These are phyloP conservation scores for Chimonanthus salicifolius DNA, from an alignment of 164 flowering plant genomes.

Conservation along the genomic window DNA sequence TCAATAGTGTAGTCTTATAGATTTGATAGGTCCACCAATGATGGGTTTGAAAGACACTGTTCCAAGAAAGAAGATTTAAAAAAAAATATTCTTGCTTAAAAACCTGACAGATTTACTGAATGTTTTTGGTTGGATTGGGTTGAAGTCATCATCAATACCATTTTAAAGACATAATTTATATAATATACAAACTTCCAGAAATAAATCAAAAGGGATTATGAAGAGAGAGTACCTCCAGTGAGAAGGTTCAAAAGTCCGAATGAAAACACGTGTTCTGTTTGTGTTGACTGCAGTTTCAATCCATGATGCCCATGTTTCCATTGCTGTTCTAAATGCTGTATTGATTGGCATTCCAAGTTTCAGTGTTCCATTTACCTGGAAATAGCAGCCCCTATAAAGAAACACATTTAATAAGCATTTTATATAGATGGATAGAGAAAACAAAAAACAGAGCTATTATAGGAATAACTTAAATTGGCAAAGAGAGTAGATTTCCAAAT, in stretches of 20 bases:
- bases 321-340: conserved; percentile 49
- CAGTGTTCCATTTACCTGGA: conserved; percentile 50
- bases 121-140: not conserved
- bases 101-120: not conserved
- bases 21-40: not conserved
- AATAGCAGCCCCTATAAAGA: conserved; percentile 78
- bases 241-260: conserved; percentile 76
- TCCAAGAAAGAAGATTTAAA: not conserved
- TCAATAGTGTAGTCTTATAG: too few species aligned
- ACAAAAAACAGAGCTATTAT: not conserved
- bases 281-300: conserved; percentile 43
- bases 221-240: conserved; percentile 66
- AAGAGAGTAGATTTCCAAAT: not conserved
- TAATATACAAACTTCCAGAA: not conserved
- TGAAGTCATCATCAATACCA: not conserved
- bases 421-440: not conserved
- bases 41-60: not conserved
- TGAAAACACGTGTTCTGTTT: conserved; percentile 61
- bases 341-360: conserved; percentile 69
- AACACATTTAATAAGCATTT: conserved; percentile 16
- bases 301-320: conserved; percentile 85
- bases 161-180: not conserved
- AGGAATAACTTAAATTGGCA: not conserved
- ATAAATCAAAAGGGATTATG: not conserved
- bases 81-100: not conserved